Base-by-base conservation (phyloP, 331 rosid genomes). In the Pyracantha coccinea region DNA sequence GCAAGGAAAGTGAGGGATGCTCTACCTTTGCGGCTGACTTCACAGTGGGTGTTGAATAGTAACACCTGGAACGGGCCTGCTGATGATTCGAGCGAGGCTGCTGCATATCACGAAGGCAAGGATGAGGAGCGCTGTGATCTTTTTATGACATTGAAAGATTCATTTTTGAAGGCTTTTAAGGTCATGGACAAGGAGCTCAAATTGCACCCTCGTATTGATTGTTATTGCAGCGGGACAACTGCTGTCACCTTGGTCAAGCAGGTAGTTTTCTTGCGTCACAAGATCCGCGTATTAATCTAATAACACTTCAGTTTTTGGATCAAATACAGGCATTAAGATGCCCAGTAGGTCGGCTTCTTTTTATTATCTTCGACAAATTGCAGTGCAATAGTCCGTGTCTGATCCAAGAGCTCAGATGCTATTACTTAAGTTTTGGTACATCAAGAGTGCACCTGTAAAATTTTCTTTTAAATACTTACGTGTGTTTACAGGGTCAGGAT, bases 201-300 rank as follows among this genome's bases (percentile, higher is more conserved):
- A 74, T 29, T 86, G 21, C 87, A 90, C 55, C 85, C 85, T 28
- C 70, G 67, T 29, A 81, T 88, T 58, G 85, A 93, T 78, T 85
- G 88, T 82, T 86, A 72, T 77, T 84, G 89, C 79, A 93, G 98
- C 67, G 98, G 98, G 61, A 84, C 93, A 16, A 93, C 98, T 2
- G 96, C 96, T 5, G 97, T 93, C 25, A 79, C 87, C 69, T 54
- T 93, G 86, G 72, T 91, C 47, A 93, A 90, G 84, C 89, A 85
- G 90, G 97, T 83, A 73, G 68, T 41, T 66, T 17, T 31, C 66
- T 62, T 38, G 4, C 38, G 8, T 60, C 62, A 71, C 59, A 72
- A 29, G 21, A 54, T 35, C 14, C 8, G 57, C 0, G 33, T 62
- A 27, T 62, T 29, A 29, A 28, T 62, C 21, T 28, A 29, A 8